Conservation (phyloP, 2,329 filamentous ascomycete genomes). For the Calonectria hongkongensis region DNA sequence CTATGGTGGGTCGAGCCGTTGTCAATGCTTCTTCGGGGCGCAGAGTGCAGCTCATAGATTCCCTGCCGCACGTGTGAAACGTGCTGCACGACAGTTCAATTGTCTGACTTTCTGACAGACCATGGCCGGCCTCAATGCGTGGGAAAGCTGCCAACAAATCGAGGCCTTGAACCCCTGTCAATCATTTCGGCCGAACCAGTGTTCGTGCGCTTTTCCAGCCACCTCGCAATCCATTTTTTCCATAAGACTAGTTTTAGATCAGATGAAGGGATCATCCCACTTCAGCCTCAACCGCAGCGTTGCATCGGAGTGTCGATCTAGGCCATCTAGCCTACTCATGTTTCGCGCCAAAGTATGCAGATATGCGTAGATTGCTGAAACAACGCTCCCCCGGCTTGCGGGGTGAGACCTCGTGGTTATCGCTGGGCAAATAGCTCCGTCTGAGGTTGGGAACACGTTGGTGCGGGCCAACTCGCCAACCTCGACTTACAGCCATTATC, state of each 20-base stretch:
- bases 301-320: slow-evolving; percentile 14
- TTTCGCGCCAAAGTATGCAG: slow-evolving; percentile 13
- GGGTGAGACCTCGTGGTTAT: slow-evolving; percentile 29
- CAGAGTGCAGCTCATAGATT: slow-evolving; percentile 26
- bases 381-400: slow-evolving; percentile 12
- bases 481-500: slow-evolving; percentile 55
- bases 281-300: slow-evolving; percentile 23
- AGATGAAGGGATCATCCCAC: slow-evolving; percentile 26
- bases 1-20: slow-evolving; percentile 19
- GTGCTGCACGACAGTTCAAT: slow-evolving; percentile 29
- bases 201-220: slow-evolving; percentile 26
- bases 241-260: neutral
- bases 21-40: slow-evolving; percentile 31
- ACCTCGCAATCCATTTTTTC: slow-evolving; percentile 14
- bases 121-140: slow-evolving; percentile 24
- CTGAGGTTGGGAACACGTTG: slow-evolving; percentile 35
- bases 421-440: slow-evolving; percentile 25
- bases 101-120: slow-evolving; percentile 10
- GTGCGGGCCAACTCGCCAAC: slow-evolving; percentile 49
- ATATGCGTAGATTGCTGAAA: slow-evolving; percentile 29
- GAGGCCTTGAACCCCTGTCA: slow-evolving; percentile 9
- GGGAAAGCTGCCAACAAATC: slow-evolving; percentile 8
- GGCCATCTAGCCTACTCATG: slow-evolving; percentile 9
- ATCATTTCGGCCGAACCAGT: slow-evolving; percentile 20
- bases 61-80: slow-evolving; percentile 21